phyloP scores from a whole-genome alignment of 2,329 filamentous ascomycete species.

The Cordyceps tenuipes region DNA sequence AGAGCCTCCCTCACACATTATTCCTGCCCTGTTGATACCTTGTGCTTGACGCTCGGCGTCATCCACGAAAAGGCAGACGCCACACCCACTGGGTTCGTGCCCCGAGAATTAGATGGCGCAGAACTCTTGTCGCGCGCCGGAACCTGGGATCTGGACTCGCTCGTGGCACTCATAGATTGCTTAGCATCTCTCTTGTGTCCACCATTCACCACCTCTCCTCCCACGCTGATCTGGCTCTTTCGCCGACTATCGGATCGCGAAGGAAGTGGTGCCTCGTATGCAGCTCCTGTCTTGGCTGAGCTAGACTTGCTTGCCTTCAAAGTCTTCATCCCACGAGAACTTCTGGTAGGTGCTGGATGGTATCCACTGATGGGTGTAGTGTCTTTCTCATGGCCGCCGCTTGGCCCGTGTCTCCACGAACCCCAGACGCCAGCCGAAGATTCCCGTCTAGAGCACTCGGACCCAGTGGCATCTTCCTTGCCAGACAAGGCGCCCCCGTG shows the following conservation, averaged over 20 bases:
- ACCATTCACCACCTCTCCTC: constrained; percentile 21
- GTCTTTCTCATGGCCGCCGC: constrained; percentile 47
- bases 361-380: constrained; percentile 54
- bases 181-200: constrained; percentile 47
- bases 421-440: constrained; percentile 55
- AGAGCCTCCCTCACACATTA: neutral
- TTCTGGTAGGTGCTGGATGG: constrained; percentile 55
- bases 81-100: constrained; percentile 79
- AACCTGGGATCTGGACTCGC: constrained; percentile 24
- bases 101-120: constrained; percentile 41
- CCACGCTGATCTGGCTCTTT: constrained; percentile 40
- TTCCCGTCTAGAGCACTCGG: constrained; percentile 33
- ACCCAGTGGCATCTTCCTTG: constrained; percentile 22
- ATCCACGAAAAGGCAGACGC: constrained; percentile 93
- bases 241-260: constrained; percentile 44
- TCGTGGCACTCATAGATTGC: constrained; percentile 37
- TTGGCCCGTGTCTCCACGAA: constrained; percentile 57
- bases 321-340: constrained; percentile 75
- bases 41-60: constrained; percentile 43
- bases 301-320: constrained; percentile 66
- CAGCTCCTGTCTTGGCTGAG: constrained; percentile 41
- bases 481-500: constrained; percentile 17
- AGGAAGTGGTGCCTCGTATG: constrained; percentile 43
- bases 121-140: constrained; percentile 28
- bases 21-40: constrained; percentile 23